Evolutionary conservation across 2,329 filamentous ascomycete genomes (phyloP).

Genomic region (Fusarium incarnatum): DNA sequence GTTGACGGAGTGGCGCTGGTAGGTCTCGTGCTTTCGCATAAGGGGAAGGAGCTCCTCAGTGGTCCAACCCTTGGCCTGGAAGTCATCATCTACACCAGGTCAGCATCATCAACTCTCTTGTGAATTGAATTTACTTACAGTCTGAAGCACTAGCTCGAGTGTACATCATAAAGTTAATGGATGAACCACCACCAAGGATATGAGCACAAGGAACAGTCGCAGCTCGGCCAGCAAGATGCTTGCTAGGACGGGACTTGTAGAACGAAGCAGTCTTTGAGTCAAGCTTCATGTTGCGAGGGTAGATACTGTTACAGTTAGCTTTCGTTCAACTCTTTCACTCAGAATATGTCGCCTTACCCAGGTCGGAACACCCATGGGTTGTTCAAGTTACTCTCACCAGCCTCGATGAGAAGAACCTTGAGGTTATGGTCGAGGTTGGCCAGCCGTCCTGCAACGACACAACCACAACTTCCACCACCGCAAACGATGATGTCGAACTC

Average conservation of each 20-base stretch:
- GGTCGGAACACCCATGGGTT: constrained; percentile 83
- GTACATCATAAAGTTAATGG: constrained; percentile 80
- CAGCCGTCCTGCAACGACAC: constrained; percentile 70
- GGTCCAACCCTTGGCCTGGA: constrained; percentile 82
- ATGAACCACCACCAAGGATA: constrained; percentile 77
- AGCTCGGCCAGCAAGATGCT: constrained; percentile 76
- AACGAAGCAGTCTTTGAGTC: constrained; percentile 86
- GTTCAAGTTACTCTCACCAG: constrained; percentile 78
- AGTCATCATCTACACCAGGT: constrained; percentile 66
- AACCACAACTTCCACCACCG: constrained; percentile 76
- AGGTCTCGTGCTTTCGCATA: constrained; percentile 86
- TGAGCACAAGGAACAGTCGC: constrained; percentile 82
- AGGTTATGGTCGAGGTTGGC: constrained; percentile 82
- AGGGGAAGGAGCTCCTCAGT: constrained; percentile 80
- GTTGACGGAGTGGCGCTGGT: constrained; percentile 74
- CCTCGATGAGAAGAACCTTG: constrained; percentile 76
- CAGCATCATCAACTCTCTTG: neutral
- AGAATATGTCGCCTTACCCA: constrained; percentile 51
- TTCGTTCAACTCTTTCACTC: fast-evolving
- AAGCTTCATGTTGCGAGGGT: constrained; percentile 81
- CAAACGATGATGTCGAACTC: constrained; percentile 86
- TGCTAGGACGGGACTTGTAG: constrained; percentile 80
- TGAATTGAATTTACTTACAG: neutral
- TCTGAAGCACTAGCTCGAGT: constrained; percentile 47
- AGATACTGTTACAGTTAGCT: constrained; percentile 58